phyloP scores from a whole-genome alignment of 106 monocot genomes.

The Gastrodia elata region DNA sequence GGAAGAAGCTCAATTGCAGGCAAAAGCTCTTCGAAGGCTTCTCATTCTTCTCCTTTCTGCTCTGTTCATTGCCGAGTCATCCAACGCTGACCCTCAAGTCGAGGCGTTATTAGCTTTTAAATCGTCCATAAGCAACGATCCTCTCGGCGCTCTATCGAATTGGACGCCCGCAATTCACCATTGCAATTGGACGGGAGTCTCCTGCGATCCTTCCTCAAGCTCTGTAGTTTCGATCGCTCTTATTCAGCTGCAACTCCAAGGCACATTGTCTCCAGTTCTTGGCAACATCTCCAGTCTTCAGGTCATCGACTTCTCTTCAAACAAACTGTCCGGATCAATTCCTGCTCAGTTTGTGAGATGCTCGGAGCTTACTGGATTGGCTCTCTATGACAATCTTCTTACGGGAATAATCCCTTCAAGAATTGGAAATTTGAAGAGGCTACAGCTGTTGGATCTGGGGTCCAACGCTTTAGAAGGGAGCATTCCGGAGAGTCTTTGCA shows the following conservation, averaged over 20 bases:
- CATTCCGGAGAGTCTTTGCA: constrained; percentile 54
- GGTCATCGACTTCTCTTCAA: constrained; percentile 39
- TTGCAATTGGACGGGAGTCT: constrained; percentile 69
- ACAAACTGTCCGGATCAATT: constrained; percentile 44
- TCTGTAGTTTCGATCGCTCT: constrained; percentile 32
- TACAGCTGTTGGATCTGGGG: constrained; percentile 33
- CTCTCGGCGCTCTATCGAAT: constrained; percentile 2
- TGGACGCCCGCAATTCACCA: constrained; percentile 35
- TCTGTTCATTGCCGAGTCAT: neutral
- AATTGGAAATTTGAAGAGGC: constrained; percentile 43
- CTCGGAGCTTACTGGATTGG: constrained; percentile 27
- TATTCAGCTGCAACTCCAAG: constrained; percentile 23
- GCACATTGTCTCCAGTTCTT: constrained; percentile 47
- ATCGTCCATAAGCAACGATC: constrained; percentile 7
- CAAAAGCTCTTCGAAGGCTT: neutral
- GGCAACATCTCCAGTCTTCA: constrained; percentile 65
- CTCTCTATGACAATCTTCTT: constrained; percentile 37
- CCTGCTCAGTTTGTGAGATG: constrained; percentile 53
- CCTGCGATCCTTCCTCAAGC: constrained; percentile 40
- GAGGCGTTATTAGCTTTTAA: constrained; percentile 9
- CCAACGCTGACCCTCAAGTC: constrained; percentile 2
- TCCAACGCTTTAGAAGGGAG: constrained; percentile 44
- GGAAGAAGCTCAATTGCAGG: constrained; percentile 3
- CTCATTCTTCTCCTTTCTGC: constrained; percentile 7
- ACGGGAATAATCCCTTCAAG: constrained; percentile 45